These are phyloP conservation scores for Eimeria maxima DNA, from an alignment of 169 alveolate genomes.

Conservation along the genomic window DNA sequence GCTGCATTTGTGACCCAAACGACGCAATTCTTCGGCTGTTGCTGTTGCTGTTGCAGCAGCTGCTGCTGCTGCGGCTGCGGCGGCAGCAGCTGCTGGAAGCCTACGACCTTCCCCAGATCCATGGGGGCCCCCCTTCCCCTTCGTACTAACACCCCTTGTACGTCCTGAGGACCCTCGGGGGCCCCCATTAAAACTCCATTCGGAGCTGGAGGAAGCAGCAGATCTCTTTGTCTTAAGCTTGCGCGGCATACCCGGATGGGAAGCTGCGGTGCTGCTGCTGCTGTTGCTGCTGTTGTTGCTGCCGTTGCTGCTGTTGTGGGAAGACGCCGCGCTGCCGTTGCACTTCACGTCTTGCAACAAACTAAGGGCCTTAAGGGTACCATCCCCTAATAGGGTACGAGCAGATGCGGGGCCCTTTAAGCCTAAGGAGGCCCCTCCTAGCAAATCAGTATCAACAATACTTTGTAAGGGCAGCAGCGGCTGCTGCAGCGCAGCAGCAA, in stretches of 20 bases:
- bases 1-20: background rate
- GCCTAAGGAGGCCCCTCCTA: background rate
- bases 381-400: background rate
- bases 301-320: background rate
- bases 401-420: background rate
- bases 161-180: constrained; percentile 5
- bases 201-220: background rate
- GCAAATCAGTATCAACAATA: background rate
- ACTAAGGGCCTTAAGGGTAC: constrained; percentile 1
- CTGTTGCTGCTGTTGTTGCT: constrained; percentile 20
- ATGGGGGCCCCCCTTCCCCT: background rate
- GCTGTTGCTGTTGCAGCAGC: constrained; percentile 1
- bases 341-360: background rate
- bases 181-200: background rate
- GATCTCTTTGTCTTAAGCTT: constrained; percentile 27
- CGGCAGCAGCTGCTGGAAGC: constrained; percentile 32
- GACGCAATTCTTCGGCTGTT: background rate
- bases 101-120: background rate
- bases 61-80: background rate
- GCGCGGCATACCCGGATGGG: background rate
- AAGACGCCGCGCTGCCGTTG: background rate
- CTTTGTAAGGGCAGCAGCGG: constrained; percentile 28
- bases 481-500: constrained; percentile 37
- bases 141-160: background rate
- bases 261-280: background rate